Evolutionary conservation across 2,329 filamentous ascomycete species (phyloP), one percentile per base, ranked within the genome.

Genomic region (Penicillium aurantiogriseum): DNA sequence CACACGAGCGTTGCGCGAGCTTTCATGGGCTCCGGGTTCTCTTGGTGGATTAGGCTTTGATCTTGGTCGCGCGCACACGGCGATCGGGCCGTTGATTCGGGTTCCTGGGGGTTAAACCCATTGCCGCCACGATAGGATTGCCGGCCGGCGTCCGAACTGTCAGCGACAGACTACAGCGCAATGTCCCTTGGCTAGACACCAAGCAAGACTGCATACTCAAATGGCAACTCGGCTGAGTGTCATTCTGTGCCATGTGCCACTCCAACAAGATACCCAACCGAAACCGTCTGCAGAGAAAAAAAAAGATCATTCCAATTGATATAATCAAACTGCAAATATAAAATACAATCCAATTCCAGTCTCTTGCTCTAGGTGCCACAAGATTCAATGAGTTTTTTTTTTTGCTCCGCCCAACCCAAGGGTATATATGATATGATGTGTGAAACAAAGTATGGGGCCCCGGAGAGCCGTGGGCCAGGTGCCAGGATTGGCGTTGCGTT

Each of bases 361-460:
- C 56, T 62, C 52, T 60, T 56, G 60, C 55, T 68, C 64, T 68
- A 61, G 50, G 58, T 63, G 62, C 59, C 60, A 62, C 57, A 46
- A 54, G 40, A 60, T 51, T 29, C 54, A 43, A 48, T 56, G 51
- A 13, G 4, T 63, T 59, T 58, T 55, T 67, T 60, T 60, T 60
- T 59, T 62, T 59, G 56, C 57, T 67, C 66, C 64, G 58, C 47
- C 59, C 58, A 58, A 63, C 58, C 63, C 61, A 53, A 64, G 69
- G 66, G 66, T 70, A 68, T 69, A 64, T 64, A 58, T 62, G 54
- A 58, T 59, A 50, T 62, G 60, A 43, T 58, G 58, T 54, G 44
- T 54, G 39, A 46, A 60, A 62, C 54, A 40, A 60, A 57, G 39
- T 53, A 57, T 56, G 43, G 38, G 21, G 8, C 21, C 31, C 25